Conservation (phyloP, 495 filamentous ascomycete genomes). For the Tuber melanosporum region DNA sequence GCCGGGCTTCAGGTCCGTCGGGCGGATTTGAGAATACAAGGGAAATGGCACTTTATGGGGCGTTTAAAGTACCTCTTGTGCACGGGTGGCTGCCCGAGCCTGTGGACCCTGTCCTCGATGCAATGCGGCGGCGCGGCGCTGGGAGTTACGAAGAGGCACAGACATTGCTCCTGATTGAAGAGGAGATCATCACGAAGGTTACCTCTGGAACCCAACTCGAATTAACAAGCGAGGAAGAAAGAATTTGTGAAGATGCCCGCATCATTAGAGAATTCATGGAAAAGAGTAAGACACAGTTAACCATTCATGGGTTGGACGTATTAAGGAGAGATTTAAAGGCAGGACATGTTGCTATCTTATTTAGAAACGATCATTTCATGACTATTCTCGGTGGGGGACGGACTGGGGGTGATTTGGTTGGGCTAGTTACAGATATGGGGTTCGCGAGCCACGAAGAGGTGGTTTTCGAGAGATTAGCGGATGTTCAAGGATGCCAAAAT, state of each 20-base stretch:
- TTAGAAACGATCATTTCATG: constrained; percentile 94
- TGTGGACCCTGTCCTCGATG: constrained; percentile 54
- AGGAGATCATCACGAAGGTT: constrained; percentile 78
- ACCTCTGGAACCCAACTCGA: constrained; percentile 49
- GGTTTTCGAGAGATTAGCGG: constrained; percentile 89
- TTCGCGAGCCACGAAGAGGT: constrained; percentile 84
- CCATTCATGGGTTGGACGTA: constrained; percentile 66
- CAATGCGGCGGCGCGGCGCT: constrained; percentile 63
- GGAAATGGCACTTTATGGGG: constrained; percentile 80
- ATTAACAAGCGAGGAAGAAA: constrained; percentile 60
- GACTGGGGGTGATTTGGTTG: constrained; percentile 58
- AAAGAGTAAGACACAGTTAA: constrained; percentile 77
- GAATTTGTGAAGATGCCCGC: constrained; percentile 68
- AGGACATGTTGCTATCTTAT: constrained; percentile 77
- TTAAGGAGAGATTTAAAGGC: constrained; percentile 59
- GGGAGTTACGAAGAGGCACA: constrained; percentile 85
- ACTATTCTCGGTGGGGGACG: constrained; percentile 63
- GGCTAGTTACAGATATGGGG: constrained; percentile 84
- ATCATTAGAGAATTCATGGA: constrained; percentile 74
- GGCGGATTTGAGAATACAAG: constrained; percentile 75
- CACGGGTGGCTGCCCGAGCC: constrained; percentile 81
- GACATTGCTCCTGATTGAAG: constrained; percentile 75
- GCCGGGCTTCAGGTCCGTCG: constrained; percentile 44
- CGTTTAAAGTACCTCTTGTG: constrained; percentile 80
- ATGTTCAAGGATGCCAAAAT: constrained; percentile 73